Base-by-base conservation (phyloP, 2,329 filamentous ascomycete genomes). In the Myriosclerotinia duriaeana region DNA sequence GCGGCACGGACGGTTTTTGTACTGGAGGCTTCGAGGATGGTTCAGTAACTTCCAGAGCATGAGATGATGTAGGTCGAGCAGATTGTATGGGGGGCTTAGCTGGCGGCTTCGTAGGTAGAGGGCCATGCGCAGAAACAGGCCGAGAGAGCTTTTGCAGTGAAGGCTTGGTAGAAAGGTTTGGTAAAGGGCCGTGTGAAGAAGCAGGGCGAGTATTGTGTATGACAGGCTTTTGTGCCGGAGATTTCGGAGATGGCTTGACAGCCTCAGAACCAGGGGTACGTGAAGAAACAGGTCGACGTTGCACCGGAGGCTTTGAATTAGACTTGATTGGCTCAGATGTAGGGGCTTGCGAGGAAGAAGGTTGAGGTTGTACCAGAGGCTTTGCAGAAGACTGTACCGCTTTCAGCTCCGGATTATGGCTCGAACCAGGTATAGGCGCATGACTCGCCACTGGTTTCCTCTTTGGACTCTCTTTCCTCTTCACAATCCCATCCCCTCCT, bases 361-460 rank as follows among this genome's bases (percentile, higher is more conserved):
- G 30, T 26, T 30, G 44, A 6, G 42, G 58, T 22, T 22, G 44
- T 50, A 50, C n/a, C 7, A 11, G 7, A 38, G 58, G 34, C 12
- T 50, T 54, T 34, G 4, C n/a, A 22, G 11, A 12, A 34, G 53
- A 22, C 30, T 65, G 65, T 14, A n/a, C 26, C 48, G 63, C 56
- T 38, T 55, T 30, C 22, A 66, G 64, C 54, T 60, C 66, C 7
- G 68, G 66, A n/a, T 62, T 52, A 20, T 72, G 74, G 44, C 64
- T 69, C 48, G 30, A 64, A 17, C 62, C 34, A 50, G 71, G 60
- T 34, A 60, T 62, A 36, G 53, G 44, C 48, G 69, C 53, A 52
- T 66, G 71, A 46, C 58, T 69, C 17, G 58, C 30, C 53, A 55
- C 20, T 12, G 67, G 64, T 42, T 42, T 58, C 42, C 63, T 68